Percentiles rank a stretch among this genome's conserved stretches.
Evolutionary conservation across 75 land plant genomes (phyloP).

Genomic region (Selaginella tamariscina): DNA sequence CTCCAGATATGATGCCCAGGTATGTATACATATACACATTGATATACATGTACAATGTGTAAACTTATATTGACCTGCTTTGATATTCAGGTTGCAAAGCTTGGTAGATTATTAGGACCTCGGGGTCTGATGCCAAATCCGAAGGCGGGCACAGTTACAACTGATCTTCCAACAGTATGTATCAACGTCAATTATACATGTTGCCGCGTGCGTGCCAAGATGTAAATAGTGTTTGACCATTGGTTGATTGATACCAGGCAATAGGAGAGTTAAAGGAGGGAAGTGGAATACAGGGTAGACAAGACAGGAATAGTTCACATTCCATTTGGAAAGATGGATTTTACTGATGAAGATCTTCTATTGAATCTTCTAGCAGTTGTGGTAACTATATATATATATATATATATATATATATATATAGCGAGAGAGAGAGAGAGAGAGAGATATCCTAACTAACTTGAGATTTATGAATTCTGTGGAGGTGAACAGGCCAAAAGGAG

Average conservation of each 20-base stretch:
- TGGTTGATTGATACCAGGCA: conserved; percentile 49
- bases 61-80: neutral
- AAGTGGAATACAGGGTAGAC: conserved; percentile 86
- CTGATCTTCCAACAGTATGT: conserved; percentile 73
- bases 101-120: conserved; percentile 89
- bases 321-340: conserved; percentile 77
- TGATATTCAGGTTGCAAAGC: conserved; percentile 59
- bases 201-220: neutral
- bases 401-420: no score
- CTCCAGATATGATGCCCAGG: conserved; percentile 99
- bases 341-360: conserved; percentile 72
- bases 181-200: neutral
- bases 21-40: conserved; percentile 32
- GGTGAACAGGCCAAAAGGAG: conserved; percentile 82
- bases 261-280: conserved; percentile 82
- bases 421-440: no score
- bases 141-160: conserved; percentile 89
- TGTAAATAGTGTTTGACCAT: no score
- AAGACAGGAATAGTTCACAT: conserved; percentile 98
- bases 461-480: conserved; percentile 68
- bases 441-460: no score
- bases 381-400: conserved; percentile 29
- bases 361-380: conserved; percentile 60
- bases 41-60: neutral
- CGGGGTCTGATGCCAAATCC: conserved; percentile 99